Conservation (phyloP, 148 eudicot species). For the Rhododendron vialii region DNA sequence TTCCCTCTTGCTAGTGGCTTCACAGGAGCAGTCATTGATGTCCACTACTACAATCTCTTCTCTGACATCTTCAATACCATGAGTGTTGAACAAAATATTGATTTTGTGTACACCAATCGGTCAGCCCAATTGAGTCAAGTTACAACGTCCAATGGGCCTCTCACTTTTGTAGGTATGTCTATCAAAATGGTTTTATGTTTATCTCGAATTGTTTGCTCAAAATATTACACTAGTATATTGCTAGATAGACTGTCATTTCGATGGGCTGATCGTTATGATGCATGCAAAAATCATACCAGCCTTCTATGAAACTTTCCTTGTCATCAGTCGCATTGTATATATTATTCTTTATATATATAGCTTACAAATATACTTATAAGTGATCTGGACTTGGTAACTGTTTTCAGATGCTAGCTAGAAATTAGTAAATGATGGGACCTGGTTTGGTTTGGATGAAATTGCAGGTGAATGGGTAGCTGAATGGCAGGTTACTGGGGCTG, state of each 20-base stretch:
- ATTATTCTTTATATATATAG: too few relatives aligned
- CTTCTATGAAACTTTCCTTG: neutral
- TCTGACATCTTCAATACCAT: conserved; percentile 10
- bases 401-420: too few relatives aligned
- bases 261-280: too few relatives aligned
- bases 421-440: neutral
- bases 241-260: too few relatives aligned
- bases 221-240: too few relatives aligned
- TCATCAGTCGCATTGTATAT: too few relatives aligned
- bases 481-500: conserved; percentile 38
- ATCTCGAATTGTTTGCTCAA: neutral
- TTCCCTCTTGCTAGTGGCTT: conserved; percentile 26
- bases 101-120: conserved; percentile 27
- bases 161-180: conserved; percentile 52
- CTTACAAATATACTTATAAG: too few relatives aligned
- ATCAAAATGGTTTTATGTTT: neutral
- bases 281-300: too few relatives aligned
- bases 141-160: conserved; percentile 44
- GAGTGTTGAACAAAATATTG: conserved; percentile 39
- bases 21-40: conserved; percentile 27
- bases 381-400: too few relatives aligned
- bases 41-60: conserved; percentile 45
- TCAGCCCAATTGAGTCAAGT: conserved; percentile 21
- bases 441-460: neutral
- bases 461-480: conserved; percentile 81